Conservation (phyloP, 2,329 filamentous ascomycete species). For the Acarospora socialis region DNA sequence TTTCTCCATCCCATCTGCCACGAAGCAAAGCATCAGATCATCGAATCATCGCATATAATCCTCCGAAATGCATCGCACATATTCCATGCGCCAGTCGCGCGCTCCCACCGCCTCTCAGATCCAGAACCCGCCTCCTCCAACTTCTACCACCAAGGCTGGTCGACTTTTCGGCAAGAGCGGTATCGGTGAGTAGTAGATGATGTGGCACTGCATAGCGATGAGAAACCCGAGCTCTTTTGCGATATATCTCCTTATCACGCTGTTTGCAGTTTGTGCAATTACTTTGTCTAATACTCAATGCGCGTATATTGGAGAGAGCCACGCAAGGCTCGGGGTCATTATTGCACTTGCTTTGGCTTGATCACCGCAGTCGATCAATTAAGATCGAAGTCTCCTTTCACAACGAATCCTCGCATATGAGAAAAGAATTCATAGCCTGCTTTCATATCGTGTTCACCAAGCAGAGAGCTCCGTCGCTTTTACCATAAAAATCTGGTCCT, state of each 20-base stretch:
- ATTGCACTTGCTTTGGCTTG: too few species aligned
- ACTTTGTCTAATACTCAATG: too few species aligned
- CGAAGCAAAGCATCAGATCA: too few species aligned
- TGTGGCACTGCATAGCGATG: conserved; percentile 8
- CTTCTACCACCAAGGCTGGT: conserved; percentile 79
- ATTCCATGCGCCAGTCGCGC: conserved; percentile 95
- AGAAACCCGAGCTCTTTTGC: neutral
- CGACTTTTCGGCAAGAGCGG: conserved; percentile 78
- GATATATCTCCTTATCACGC: too few species aligned
- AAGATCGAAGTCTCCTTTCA: too few species aligned
- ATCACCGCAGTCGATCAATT: too few species aligned
- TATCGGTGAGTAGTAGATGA: conserved; percentile 50
- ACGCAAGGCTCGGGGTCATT: too few species aligned
- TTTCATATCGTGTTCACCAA: neutral
- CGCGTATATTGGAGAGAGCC: too few species aligned
- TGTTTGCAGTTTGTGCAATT: too few species aligned
- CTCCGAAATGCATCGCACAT: conserved; percentile 80
- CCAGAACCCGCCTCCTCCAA: conserved; percentile 83
- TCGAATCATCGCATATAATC: too few species aligned
- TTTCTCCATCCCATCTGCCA: too few species aligned
- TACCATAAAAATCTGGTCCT: neutral
- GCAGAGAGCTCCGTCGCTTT: too few species aligned
- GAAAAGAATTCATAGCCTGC: neutral
- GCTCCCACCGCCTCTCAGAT: conserved; percentile 85
- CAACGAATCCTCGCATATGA: neutral